Base-by-base conservation (phyloP, 2,329 filamentous ascomycete species). In the Sporothrix protearum region DNA sequence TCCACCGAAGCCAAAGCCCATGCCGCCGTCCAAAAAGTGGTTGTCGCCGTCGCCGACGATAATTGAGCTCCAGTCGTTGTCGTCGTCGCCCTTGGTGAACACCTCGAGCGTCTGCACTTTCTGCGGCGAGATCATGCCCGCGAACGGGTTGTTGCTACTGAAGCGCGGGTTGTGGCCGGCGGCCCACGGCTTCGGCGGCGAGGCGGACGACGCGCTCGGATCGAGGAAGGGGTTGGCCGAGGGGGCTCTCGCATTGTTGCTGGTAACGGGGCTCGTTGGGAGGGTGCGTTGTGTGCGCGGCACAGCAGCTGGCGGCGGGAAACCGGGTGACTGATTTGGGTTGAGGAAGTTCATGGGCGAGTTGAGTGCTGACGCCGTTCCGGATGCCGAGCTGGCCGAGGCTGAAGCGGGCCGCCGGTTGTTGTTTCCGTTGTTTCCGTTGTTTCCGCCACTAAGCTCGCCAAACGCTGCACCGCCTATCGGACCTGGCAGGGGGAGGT, bases 111-210 rank as follows among this genome's bases (percentile, higher is more conserved):
- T 86, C 45, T 74, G 71, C 69, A 77, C 68, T 59, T 74, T 70
- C 51, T 75, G 75, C n/a, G 75, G 73, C 68, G 75, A 73, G 69
- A 79, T 74, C 49, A 79, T 76, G 0, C 82, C 77, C 1, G 84
- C 85, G 74, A 87, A 88, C 1, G 86, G 86, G 75, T 89, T 89
- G 78, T 88, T 89, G 73, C 86, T 88, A 77, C 86, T 88, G 79
- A 88, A 87, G 7, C 86, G 85, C 14, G 77, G 79, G 71, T 79
- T 79, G 61, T 76, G 72, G 70, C 75, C 61, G 33, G 71, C 64
- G 49, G 72, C 73, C 74, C 76, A 77, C 39, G 76, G 76, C 51
- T 76, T 76, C 51, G 73, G 71, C 14, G 66, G 71, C 53, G 51
- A 61, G 19, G n/a, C n/a, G n/a, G 47, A 71, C 45, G 59, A 71